Evolutionary conservation across 768 basidiomycete genomes (phyloP), one percentile per base, ranked within the genome.

Genomic region (Agaricus sinodeliciosus): DNA sequence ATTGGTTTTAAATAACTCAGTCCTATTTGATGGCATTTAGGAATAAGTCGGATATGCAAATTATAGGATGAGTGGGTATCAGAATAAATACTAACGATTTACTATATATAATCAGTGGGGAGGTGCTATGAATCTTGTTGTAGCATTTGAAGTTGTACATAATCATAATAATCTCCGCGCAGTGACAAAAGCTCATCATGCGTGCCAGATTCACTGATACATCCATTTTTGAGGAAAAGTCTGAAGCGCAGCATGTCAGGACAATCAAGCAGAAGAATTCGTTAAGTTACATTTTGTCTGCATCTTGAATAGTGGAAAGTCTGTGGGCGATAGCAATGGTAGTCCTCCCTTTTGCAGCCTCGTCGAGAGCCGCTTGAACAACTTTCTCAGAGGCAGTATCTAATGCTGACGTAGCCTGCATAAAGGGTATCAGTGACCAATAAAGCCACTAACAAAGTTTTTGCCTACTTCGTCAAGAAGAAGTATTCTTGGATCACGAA

Each of bases 321-420:
- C 93, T 78, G 67, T 95, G 94, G 1, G 93, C 93, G 51, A 95
- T 92, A 11, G 92, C 86, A 49, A 91, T 83, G 1, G 90, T 94
- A 7, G 91, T 92, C 44, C 93, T 78, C 22, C 91, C 91, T 67
- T 81, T 85, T 3, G 90, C 83, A 11, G 92, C 93, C 58, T 80
- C 76, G 65, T 95, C 93, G 16, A 95, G 75, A 2, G 94, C 93
- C 2, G 77, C 83, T 61, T 95, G 93, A 2, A 95, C 93, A 43
- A 94, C 83, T 65, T 86, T 87, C 67, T 93, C 91, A 9, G 85
- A 87, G 58, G 81, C 81, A 0, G 85, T 86, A 62, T 92, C 90
- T 25, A 93, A 74, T 1, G 90, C 88, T 19, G 86, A 89, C 2
- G 88, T 90, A 3, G 87, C 87, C 63, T 69, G 6, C 39, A 49